phyloP scores from a whole-genome alignment of 805 yeast genomes.

The Wickerhamiella azyma region DNA sequence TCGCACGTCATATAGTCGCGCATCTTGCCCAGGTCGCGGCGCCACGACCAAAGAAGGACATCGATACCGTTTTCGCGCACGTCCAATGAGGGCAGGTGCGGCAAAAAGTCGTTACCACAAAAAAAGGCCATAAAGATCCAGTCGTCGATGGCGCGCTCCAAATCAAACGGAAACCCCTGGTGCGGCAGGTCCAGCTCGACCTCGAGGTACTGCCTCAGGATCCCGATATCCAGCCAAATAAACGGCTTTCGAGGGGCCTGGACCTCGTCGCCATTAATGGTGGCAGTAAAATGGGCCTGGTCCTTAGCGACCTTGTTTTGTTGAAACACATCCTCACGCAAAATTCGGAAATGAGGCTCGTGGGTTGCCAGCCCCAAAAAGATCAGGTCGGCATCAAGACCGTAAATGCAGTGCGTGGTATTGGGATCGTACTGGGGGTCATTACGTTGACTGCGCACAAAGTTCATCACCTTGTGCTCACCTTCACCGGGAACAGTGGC shows the following conservation, averaged over 20 bases:
- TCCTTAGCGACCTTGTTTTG: constrained; percentile 37
- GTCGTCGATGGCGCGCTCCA: constrained; percentile 94
- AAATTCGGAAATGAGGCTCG: constrained; percentile 88
- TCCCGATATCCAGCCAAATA: constrained; percentile 82
- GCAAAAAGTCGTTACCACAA: constrained; percentile 96
- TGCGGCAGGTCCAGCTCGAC: constrained; percentile 65
- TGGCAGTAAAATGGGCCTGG: constrained; percentile 25
- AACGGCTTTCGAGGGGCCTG: constrained; percentile 47
- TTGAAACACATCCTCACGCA: constrained; percentile 94
- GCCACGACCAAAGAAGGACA: constrained; percentile 70
- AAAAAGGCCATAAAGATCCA: constrained; percentile 99
- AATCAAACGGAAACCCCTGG: constrained; percentile 60
- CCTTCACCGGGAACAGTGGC: constrained; percentile 99
- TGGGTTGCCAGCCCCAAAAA: constrained; percentile 93
- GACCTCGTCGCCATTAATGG: constrained; percentile 24
- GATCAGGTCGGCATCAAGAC: constrained; percentile 94
- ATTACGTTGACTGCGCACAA: constrained; percentile 76
- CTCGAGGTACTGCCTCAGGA: constrained; percentile 75
- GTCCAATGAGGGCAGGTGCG: constrained; percentile 87
- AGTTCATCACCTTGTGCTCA: constrained; percentile 96
- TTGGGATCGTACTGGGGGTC: constrained; percentile 84
- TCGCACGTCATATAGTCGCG: constrained; percentile 79
- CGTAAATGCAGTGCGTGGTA: constrained; percentile 91
- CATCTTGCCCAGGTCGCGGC: constrained; percentile 48
- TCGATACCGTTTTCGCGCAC: constrained; percentile 93